These are phyloP conservation scores for Xylona heveae DNA, from an alignment of 495 filamentous ascomycete genomes.

Conservation along the genomic window DNA sequence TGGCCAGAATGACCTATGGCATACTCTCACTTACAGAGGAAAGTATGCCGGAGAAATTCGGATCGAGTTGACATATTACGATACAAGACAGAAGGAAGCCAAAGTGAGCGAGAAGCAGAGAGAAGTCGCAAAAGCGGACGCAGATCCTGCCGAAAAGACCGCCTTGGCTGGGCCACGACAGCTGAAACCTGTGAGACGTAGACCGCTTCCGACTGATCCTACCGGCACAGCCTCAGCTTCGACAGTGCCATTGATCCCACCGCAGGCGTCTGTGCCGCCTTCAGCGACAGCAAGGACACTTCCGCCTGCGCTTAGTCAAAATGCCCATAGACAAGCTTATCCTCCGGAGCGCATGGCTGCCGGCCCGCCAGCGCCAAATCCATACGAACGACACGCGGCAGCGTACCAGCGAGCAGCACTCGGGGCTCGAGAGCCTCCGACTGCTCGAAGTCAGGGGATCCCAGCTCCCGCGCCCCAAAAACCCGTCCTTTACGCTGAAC, in stretches of 20 bases:
- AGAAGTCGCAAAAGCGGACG: conserved; percentile 13
- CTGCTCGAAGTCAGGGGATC: no score
- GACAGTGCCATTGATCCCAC: conserved; percentile 14
- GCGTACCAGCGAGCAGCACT: no score
- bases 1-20: conserved; percentile 85
- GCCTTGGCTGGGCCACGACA: conserved; percentile 32
- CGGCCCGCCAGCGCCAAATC: no score
- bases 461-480: no score
- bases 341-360: no score
- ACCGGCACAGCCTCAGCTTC: conserved; percentile 25
- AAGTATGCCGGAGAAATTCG: conserved; percentile 91
- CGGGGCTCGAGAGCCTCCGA: no score
- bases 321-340: no score
- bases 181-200: conserved; percentile 43
- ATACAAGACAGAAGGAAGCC: conserved; percentile 58
- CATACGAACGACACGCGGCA: no score
- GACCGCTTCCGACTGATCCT: conserved; percentile 59
- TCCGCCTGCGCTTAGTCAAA: no score
- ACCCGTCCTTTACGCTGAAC: no score
- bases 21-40: conserved; percentile 61
- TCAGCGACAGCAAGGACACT: conserved; percentile 8
- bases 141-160: conserved; percentile 11
- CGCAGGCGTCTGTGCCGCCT: no score
- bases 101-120: conserved; percentile 33
- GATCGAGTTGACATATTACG: conserved; percentile 93